These are phyloP conservation scores for Brachypodium distachyon DNA, from an alignment of 202 grass and related monocot species.

Conservation along the genomic window DNA sequence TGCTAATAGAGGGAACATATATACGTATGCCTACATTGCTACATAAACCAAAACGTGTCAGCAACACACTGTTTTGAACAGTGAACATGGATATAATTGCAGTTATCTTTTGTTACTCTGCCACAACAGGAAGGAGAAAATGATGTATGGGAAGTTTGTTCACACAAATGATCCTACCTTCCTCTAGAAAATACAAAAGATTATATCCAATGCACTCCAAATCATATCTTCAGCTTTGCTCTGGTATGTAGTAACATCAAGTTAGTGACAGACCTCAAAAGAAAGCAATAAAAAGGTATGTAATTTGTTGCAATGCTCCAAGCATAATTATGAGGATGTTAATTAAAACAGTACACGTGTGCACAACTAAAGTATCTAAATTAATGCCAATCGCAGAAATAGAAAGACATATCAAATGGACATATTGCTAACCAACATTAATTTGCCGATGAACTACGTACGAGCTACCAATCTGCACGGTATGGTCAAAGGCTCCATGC, in stretches of 20 bases:
- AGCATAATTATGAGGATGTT: neutral
- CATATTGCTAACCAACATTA: slow-evolving; percentile 42
- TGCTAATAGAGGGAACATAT: neutral
- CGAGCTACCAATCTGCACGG: too few species aligned
- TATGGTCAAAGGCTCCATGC: too few species aligned
- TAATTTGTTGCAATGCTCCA: neutral
- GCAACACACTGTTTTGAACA: slow-evolving; percentile 1
- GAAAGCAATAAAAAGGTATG: neutral
- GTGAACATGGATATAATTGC: slow-evolving; percentile 1
- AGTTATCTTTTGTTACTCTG: neutral
- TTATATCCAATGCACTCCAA: slow-evolving; percentile 24
- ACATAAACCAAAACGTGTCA: neutral
- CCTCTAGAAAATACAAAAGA: slow-evolving; percentile 70
- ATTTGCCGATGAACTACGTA: too few species aligned
- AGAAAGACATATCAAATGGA: neutral
- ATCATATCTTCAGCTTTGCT: neutral
- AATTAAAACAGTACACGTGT: neutral
- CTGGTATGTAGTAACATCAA: neutral
- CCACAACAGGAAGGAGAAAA: neutral
- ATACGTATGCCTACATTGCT: neutral
- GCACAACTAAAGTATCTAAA: slow-evolving; percentile 8
- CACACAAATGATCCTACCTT: slow-evolving; percentile 38
- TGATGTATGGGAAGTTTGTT: neutral
- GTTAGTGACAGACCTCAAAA: slow-evolving; percentile 4
- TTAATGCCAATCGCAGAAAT: neutral